A percentile compares a stretch with the other conserved stretches of the same genome.
These are phyloP conservation scores for Cryptococcus amylolentus DNA, from an alignment of 1,284 basidiomycete genomes.

Conservation along the genomic window DNA sequence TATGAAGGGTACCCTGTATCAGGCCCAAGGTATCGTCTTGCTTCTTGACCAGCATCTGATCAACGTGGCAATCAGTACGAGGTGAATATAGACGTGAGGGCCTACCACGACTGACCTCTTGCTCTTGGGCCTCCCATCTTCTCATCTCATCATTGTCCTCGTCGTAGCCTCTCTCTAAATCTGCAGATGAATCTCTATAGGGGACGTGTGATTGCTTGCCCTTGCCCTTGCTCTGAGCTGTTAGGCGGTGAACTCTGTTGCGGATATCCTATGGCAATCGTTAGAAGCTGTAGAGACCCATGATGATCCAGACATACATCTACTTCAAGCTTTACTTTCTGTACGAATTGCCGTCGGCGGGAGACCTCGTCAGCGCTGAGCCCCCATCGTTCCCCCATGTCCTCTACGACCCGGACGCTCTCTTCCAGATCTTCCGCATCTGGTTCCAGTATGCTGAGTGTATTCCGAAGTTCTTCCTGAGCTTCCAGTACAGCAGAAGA, in stretches of 20 bases:
- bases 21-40: slow-evolving; percentile 82
- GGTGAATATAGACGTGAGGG: neutral
- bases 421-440: slow-evolving; percentile 85
- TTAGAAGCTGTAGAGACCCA: neutral
- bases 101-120: slow-evolving; percentile 58
- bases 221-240: slow-evolving; percentile 5
- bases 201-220: slow-evolving; percentile 9
- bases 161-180: slow-evolving; percentile 51
- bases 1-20: slow-evolving; percentile 76
- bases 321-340: slow-evolving; percentile 66
- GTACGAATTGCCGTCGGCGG: slow-evolving; percentile 68
- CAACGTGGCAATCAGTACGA: neutral
- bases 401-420: slow-evolving; percentile 78
- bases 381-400: slow-evolving; percentile 76
- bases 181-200: slow-evolving; percentile 27
- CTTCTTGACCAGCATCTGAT: slow-evolving; percentile 72
- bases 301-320: slow-evolving; percentile 58
- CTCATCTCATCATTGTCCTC: slow-evolving; percentile 57
- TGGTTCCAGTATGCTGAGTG: slow-evolving; percentile 69
- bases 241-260: slow-evolving; percentile 1
- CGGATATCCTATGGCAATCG: slow-evolving; percentile 11
- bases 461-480: slow-evolving; percentile 63
- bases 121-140: slow-evolving; percentile 74
- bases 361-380: slow-evolving; percentile 69
- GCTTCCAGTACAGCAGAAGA: slow-evolving; percentile 22